Evolutionary conservation across 2,329 filamentous ascomycete species (phyloP).

Genomic region (Fusarium brevicatenulatum): DNA sequence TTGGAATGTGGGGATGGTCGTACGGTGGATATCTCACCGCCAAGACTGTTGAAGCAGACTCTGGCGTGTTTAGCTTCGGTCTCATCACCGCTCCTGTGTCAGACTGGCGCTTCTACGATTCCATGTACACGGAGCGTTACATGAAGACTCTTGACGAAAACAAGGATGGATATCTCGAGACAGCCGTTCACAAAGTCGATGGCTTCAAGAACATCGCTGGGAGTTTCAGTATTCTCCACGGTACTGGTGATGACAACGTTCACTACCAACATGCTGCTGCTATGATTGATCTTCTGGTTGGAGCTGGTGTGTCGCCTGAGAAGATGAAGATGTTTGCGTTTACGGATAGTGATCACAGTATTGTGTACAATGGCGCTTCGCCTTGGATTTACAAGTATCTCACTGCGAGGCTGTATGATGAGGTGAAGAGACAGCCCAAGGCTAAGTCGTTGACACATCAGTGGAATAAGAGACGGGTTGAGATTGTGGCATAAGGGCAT

Average conservation of each 20-base stretch:
- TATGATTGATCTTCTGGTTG: conserved; percentile 69
- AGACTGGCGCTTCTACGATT: conserved; percentile 78
- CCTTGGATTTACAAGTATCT: conserved; percentile 71
- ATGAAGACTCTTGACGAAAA: conserved; percentile 72
- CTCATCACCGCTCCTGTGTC: conserved; percentile 73
- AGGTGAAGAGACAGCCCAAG: conserved; percentile 65
- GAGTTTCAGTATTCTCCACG: conserved; percentile 71
- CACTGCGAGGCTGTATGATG: conserved; percentile 68
- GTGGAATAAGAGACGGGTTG: conserved; percentile 45
- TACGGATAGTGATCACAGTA: conserved; percentile 72
- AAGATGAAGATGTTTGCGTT: conserved; percentile 73
- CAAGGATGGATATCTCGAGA: conserved; percentile 67
- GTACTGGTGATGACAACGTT: conserved; percentile 76
- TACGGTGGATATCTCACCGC: conserved; percentile 74
- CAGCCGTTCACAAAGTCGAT: conserved; percentile 65
- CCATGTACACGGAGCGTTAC: conserved; percentile 77
- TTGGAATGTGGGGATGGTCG: conserved; percentile 76
- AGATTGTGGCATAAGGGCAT: not conserved
- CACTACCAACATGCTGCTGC: conserved; percentile 75
- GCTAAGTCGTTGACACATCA: conserved; percentile 46
- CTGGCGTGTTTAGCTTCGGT: conserved; percentile 69
- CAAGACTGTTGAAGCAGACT: conserved; percentile 72
- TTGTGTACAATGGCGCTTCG: conserved; percentile 65
- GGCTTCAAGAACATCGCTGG: conserved; percentile 73
- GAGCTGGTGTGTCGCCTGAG: conserved; percentile 65